These are phyloP conservation scores for Phaeotremella fagi DNA, from an alignment of 768 basidiomycete genomes.

Conservation along the genomic window DNA sequence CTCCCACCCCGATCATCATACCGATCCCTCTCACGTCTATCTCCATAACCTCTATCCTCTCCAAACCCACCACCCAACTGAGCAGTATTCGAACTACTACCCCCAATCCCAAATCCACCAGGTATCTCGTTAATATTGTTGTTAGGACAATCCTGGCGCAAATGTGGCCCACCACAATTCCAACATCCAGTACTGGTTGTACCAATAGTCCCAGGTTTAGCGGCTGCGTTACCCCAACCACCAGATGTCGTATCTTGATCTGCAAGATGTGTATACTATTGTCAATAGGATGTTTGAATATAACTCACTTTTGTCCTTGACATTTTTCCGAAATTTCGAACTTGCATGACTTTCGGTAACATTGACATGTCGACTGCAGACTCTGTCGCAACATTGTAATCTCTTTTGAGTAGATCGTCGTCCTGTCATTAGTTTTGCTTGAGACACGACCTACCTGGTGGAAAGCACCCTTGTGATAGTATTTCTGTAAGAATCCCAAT, in stretches of 20 bases:
- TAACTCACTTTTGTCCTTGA: conserved; percentile 27
- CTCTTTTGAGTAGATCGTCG: conserved; percentile 73
- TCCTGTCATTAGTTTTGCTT: conserved; percentile 56
- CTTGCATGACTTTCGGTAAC: conserved; percentile 94
- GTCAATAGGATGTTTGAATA: conserved; percentile 48
- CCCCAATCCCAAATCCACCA: conserved; percentile 1
- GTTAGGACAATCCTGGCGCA: conserved; percentile 38
- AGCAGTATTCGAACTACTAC: conserved; percentile 27
- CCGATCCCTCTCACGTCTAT: conserved; percentile 8
- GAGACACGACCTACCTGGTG: conserved; percentile 64
- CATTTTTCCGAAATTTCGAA: conserved; percentile 66
- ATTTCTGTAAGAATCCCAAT: conserved; percentile 92
- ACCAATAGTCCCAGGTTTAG: conserved; percentile 21
- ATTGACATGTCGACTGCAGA: conserved; percentile 81
- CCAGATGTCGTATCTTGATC: conserved; percentile 82
- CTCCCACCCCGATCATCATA: conserved; percentile 11
- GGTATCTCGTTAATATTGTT: conserved; percentile 35
- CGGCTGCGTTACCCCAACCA: conserved; percentile 39
- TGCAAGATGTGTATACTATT: conserved; percentile 91
- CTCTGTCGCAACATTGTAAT: conserved; percentile 84
- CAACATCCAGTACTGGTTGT: conserved; percentile 65
- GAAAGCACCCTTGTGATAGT: conserved; percentile 99
- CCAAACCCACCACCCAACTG: conserved; percentile 17
- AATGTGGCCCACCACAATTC: conserved; percentile 53
- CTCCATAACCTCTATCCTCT: conserved; percentile 4